Conservation (phyloP, 352 stramenopile species). For the Globisporangium spiculum region DNA sequence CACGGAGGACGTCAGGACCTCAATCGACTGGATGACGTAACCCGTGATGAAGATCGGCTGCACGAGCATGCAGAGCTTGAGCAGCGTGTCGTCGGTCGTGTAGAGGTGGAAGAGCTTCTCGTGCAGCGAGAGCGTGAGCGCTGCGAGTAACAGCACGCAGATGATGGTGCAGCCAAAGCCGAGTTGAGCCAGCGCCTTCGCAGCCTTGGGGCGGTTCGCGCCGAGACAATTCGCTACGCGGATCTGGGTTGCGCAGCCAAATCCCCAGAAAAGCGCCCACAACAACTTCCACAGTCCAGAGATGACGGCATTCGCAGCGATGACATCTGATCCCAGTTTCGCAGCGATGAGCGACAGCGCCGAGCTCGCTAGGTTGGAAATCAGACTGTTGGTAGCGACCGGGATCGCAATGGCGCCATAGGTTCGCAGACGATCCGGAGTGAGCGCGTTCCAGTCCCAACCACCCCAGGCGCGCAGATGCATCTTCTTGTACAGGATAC, state of each 20-base stretch:
- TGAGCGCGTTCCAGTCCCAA: conserved; percentile 60
- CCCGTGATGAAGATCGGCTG: conserved; percentile 44
- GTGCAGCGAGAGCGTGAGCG: conserved; percentile 26
- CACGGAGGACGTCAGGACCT: conserved; percentile 43
- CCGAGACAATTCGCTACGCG: conserved; percentile 74
- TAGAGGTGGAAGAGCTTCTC: conserved; percentile 43
- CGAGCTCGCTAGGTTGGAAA: conserved; percentile 37
- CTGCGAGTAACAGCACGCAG: conserved; percentile 48
- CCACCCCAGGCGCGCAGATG: conserved; percentile 68
- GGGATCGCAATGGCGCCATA: conserved; percentile 20
- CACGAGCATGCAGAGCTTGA: conserved; percentile 41
- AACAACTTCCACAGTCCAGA: conserved; percentile 56
- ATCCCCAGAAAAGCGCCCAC: conserved; percentile 76
- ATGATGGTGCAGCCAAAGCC: conserved; percentile 58
- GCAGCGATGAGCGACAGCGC: conserved; percentile 36
- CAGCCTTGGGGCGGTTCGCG: conserved; percentile 13
- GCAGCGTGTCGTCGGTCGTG: conserved; percentile 34
- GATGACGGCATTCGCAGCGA: conserved; percentile 48
- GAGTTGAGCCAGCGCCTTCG: conserved; percentile 49
- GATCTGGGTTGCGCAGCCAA: conserved; percentile 73
- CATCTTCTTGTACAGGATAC: conserved; percentile 69
- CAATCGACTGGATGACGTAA: conserved; percentile 46
- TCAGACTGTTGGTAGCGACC: conserved; percentile 25
- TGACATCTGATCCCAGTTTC: conserved; percentile 36
- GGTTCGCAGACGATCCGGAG: conserved; percentile 28